Evolutionary conservation across 768 basidiomycete species (phyloP).

Genomic region (Hygrocybe coccinea): DNA sequence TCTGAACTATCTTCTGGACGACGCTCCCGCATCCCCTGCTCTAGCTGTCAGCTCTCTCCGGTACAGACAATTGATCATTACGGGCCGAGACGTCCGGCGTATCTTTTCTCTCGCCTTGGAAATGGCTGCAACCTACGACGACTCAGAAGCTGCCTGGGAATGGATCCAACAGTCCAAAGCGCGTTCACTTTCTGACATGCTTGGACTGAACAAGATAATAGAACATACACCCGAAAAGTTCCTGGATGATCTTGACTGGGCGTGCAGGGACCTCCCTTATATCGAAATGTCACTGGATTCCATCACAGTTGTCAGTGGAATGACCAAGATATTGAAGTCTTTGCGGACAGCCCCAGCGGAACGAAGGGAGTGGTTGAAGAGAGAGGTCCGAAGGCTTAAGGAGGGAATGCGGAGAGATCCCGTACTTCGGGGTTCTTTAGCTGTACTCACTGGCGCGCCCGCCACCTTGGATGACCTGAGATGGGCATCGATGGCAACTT

Average conservation of each 20-base stretch:
- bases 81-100: background rate
- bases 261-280: background rate
- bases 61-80: background rate
- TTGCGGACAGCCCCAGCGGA: background rate
- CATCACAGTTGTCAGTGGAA: background rate
- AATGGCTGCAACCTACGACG: background rate
- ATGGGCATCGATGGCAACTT: background rate
- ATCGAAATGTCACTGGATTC: background rate
- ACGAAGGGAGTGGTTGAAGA: background rate
- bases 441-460: background rate
- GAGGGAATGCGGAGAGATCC: background rate
- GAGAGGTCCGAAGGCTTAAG: background rate
- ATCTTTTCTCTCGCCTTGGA: constrained; percentile 1
- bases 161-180: background rate
- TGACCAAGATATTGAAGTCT: background rate
- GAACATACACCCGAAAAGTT: background rate
- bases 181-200: background rate
- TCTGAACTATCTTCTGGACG: background rate
- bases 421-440: background rate
- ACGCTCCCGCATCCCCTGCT: background rate
- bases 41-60: background rate
- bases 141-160: background rate
- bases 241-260: background rate
- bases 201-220: background rate
- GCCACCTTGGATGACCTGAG: background rate